A percentile compares a stretch with the other conserved stretches of the same genome.
Evolutionary conservation across 2,329 filamentous ascomycete genomes (phyloP).

Genomic region (Phialemonium atrogriseum): DNA sequence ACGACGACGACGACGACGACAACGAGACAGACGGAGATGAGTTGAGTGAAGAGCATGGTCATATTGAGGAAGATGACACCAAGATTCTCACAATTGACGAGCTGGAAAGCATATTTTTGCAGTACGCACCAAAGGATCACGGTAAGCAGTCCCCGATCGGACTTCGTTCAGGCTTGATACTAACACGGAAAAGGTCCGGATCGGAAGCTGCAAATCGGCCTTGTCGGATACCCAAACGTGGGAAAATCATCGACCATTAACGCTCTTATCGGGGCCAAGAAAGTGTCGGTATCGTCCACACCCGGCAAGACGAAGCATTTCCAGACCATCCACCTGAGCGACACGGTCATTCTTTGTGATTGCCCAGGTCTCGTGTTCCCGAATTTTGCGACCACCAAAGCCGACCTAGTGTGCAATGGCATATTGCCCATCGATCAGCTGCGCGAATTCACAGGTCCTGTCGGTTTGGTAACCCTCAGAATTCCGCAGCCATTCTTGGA

Average conservation of each 20-base stretch:
- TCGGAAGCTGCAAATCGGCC: slow-evolving; percentile 75
- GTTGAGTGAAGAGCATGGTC: slow-evolving; percentile 5
- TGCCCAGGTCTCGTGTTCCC: slow-evolving; percentile 98
- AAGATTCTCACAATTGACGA: slow-evolving; percentile 89
- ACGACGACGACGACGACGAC: slow-evolving; percentile 16
- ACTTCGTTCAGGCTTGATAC: no score
- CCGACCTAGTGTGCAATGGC: slow-evolving; percentile 90
- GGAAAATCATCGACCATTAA: slow-evolving; percentile 99
- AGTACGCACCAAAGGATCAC: slow-evolving; percentile 51
- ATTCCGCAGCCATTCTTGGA: slow-evolving; percentile 87
- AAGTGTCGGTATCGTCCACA: slow-evolving; percentile 94
- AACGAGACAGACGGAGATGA: slow-evolving; percentile 25
- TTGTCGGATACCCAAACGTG: slow-evolving; percentile 97
- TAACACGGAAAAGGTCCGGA: slow-evolving; percentile 30
- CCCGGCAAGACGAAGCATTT: slow-evolving; percentile 99
- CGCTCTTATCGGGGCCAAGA: slow-evolving; percentile 95
- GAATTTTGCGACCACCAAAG: slow-evolving; percentile 95
- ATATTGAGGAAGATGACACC: slow-evolving; percentile 38
- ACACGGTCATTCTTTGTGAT: slow-evolving; percentile 87
- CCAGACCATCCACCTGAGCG: slow-evolving; percentile 91
- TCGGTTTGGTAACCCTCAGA: slow-evolving; percentile 70
- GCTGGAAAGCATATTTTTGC: slow-evolving; percentile 78
- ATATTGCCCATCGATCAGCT: slow-evolving; percentile 94
- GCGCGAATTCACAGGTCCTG: slow-evolving; percentile 83
- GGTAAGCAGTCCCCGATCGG: no score